These are phyloP conservation scores for Ochromonas danica DNA, from an alignment of 108 stramenopile species.

Conservation along the genomic window DNA sequence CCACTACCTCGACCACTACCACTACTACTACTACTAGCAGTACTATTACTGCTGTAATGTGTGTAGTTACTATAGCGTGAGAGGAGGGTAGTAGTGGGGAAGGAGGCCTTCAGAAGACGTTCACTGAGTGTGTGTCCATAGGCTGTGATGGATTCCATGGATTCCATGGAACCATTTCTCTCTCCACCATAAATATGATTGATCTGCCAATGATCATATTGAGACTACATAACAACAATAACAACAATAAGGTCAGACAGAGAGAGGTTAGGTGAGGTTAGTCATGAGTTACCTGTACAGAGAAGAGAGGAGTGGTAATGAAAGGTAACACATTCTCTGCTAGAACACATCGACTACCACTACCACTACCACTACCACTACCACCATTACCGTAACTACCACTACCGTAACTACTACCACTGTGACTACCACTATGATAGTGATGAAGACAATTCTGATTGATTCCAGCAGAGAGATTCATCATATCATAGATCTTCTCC, in stretches of 20 bases:
- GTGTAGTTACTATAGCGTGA: no score
- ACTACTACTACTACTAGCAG: no score
- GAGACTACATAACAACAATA: neutral
- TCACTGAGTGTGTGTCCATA: neutral
- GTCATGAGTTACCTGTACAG: neutral
- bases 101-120: neutral
- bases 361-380: no score
- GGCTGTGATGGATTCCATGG: no score
- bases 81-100: no score
- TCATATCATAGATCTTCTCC: neutral
- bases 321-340: neutral
- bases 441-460: neutral
- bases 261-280: neutral
- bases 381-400: neutral
- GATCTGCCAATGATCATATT: constrained; percentile 9
- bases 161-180: neutral
- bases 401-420: neutral
- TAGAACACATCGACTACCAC: neutral
- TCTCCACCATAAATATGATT: neutral
- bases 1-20: no score
- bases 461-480: neutral
- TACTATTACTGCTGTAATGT: no score
- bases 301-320: neutral
- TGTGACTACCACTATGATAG: neutral
- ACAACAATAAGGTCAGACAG: neutral